Conservation (phyloP, 306 rosid species). For the Delonix regia region DNA sequence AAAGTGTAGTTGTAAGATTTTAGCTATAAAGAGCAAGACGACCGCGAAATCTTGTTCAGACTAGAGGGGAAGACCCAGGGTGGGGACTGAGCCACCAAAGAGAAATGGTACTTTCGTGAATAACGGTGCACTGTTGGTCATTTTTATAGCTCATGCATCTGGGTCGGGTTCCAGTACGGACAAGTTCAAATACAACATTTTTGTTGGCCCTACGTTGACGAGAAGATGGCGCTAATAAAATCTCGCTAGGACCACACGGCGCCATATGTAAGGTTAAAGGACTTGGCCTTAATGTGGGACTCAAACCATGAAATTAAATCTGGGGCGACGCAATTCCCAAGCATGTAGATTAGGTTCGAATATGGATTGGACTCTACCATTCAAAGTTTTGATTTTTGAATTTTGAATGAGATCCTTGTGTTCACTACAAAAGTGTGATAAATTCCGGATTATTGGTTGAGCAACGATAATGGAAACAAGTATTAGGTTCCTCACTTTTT, state of each 20-base stretch:
- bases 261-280: background rate
- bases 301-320: background rate
- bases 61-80: background rate
- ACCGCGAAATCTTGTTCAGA: background rate
- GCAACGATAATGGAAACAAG: too few relatives aligned
- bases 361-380: background rate
- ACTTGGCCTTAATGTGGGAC: background rate
- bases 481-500: too few relatives aligned
- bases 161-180: background rate
- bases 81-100: background rate
- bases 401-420: background rate
- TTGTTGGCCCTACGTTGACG: background rate
- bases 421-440: background rate
- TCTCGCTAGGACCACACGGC: background rate
- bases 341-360: background rate
- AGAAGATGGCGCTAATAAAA: background rate
- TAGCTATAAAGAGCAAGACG: background rate
- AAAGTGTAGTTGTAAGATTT: background rate
- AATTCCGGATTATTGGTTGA: too few relatives aligned
- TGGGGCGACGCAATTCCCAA: background rate
- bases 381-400: conserved; percentile 36
- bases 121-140: background rate
- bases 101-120: conserved; percentile 25
- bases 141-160: background rate
- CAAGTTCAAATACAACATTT: background rate